Percentiles rank a stretch among this genome's conserved stretches.
phyloP scores from a whole-genome alignment of 176 grass and related monocot genomes.

The Poa pratensis region DNA sequence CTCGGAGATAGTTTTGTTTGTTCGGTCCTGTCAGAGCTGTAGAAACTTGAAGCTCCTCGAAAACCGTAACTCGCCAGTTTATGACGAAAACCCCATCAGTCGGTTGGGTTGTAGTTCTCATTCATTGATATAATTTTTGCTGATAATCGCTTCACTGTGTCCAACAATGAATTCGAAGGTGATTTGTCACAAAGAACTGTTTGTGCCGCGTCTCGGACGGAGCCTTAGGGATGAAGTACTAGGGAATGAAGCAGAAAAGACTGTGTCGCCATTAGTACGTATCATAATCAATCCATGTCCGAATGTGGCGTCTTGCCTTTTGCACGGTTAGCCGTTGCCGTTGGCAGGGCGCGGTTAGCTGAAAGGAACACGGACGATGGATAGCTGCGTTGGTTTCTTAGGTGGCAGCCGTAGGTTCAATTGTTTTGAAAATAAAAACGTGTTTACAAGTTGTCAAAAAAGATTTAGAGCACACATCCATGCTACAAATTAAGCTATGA shows the following conservation, averaged over 20 bases:
- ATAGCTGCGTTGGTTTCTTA: too few species aligned
- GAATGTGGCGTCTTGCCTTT: neutral
- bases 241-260: neutral
- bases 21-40: neutral
- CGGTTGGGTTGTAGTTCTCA: neutral
- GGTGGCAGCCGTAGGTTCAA: neutral
- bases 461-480: too few species aligned
- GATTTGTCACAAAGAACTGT: neutral
- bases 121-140: neutral
- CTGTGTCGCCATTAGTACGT: neutral
- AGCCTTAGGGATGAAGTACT: neutral
- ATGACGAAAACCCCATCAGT: neutral
- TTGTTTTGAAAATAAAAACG: neutral
- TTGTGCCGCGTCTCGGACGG: neutral
- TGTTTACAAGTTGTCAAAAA: neutral
- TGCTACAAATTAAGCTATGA: too few species aligned
- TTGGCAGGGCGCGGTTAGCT: neutral
- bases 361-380: conserved; percentile 18
- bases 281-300: neutral
- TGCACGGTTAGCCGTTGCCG: conserved; percentile 27
- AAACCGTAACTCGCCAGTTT: neutral
- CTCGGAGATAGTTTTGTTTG: too few species aligned
- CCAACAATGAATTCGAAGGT: neutral
- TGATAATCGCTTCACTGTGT: neutral
- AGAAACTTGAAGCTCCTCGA: neutral